These are phyloP conservation scores for Lepidium campestre DNA, from an alignment of 441 rosid species.

Conservation along the genomic window DNA sequence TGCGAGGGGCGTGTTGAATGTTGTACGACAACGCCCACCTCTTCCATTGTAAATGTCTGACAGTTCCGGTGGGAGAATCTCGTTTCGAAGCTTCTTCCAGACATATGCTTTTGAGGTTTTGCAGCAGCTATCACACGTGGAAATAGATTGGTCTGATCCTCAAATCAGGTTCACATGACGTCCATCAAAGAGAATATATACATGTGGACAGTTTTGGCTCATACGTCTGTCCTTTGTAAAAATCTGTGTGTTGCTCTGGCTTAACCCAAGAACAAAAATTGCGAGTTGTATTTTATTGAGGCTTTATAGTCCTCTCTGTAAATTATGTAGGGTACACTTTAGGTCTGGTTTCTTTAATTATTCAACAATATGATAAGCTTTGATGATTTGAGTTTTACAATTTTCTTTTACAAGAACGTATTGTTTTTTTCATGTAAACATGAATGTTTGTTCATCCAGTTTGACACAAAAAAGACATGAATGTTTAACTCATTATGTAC, in stretches of 20 bases:
- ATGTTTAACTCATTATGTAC: no score
- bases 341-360: background rate
- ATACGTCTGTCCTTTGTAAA: background rate
- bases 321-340: background rate
- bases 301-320: slow-evolving; percentile 5
- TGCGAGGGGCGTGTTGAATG: slow-evolving; percentile 75
- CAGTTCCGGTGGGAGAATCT: background rate
- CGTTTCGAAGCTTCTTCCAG: background rate
- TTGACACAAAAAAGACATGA: no score
- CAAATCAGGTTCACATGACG: slow-evolving; percentile 5
- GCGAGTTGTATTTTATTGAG: background rate
- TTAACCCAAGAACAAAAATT: background rate
- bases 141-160: slow-evolving; percentile 3
- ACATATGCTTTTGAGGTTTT: background rate
- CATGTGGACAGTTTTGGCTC: background rate
- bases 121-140: background rate
- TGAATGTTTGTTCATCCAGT: no score
- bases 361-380: background rate
- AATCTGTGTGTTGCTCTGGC: background rate
- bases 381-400: background rate
- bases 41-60: slow-evolving; percentile 32
- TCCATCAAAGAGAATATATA: background rate
- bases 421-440: background rate
- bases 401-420: background rate
- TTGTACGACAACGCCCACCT: slow-evolving; percentile 72